Base-by-base conservation (phyloP, 768 basidiomycete species). In the Boletus subcaerulescens region DNA sequence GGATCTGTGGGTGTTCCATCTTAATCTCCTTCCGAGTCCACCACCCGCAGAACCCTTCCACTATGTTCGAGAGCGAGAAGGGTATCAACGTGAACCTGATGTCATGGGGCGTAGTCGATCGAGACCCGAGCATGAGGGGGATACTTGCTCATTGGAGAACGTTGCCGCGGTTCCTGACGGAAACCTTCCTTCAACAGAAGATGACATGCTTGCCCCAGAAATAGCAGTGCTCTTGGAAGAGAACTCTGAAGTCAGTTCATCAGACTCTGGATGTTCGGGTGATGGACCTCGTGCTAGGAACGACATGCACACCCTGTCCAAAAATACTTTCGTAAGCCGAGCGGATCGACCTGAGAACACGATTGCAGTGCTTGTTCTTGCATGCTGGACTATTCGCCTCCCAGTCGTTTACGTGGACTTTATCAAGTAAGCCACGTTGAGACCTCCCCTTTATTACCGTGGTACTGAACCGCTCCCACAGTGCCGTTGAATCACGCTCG, bases 381-480 rank as follows among this genome's bases (percentile, higher is more conserved):
- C 81, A 3, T 89, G 87, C 59, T 93, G 91, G 91, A 84, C 81
- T 20, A 64, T 95, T 67, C 79, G 93, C 18, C 68, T 93, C 36
- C 92, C 93, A 0, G 74, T 89, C 12, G 73, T 89, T 61, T 89
- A 85, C 62, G 79, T 78, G 62, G 93, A 97, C 65, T 79, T 96
- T 47, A 77, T 85, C 42, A 76, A 75, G 93, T 89, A 63, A 58
- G 85, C 66, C 48, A 33, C 14, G 18, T 52, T 18, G 17, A 36
- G 35, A 24, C 24, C 31, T 18, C 18, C 35, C 13, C 5, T n/a
- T 45, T 36, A 10, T 26, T 24, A 31, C 43, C 53, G 22, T 48
- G 45, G 42, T 41, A 22, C 39, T 61, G 44, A 61, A 54, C 48
- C 24, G 35, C 29, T 57, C 53, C 53, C 33, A 49, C 38, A 95